Evolutionary conservation across 2,329 filamentous ascomycete genomes (phyloP), one percentile per base, ranked within the genome.

Genomic region (Pyricularia grisea): DNA sequence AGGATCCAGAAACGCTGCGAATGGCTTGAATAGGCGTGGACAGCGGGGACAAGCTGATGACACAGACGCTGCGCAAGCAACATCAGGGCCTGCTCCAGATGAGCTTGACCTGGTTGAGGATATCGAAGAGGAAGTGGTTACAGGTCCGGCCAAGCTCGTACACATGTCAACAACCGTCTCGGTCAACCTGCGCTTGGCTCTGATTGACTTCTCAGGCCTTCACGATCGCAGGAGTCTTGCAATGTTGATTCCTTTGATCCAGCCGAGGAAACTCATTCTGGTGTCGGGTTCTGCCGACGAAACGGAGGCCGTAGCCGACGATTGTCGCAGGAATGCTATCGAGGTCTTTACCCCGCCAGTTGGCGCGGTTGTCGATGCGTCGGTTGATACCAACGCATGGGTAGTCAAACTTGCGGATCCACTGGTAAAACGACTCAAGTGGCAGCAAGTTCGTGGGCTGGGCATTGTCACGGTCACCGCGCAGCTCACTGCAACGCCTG

Each of bases 361-460:
- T n/a, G 93, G 93, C 28, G 82, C 85, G 42, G 82, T 84, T 17
- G 85, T 99, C 61, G 90, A 99, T 78, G 95, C 94, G 14, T 97
- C 94, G 75, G 94, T 98, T 61, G 95, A 99, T 77, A 98, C 94
- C 5, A 97, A 98, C 77, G 94, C 95, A 4, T 99, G 96, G 95
- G 90, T 92, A 28, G 92, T 99, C 70, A 97, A 94, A 78, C 85
- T 99, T 23, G 93, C 92, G 66, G 92, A 94, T 73, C 83, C 87
- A 64, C 87, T 99, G 25, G 91, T 97, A 70, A 92, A 92, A 79
- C 91, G 91, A 73, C 84, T 99, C 70, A 92, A 92, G 75, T 98
- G 95, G 95, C 95, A 98, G 80, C 94, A 92, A 70, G 93, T 98
- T 28, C 90, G 93, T 69, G 93, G 92, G 2, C 83, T 98, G 9